Base-by-base conservation (phyloP, 805 yeast genomes). In the Starmerella stellata region DNA sequence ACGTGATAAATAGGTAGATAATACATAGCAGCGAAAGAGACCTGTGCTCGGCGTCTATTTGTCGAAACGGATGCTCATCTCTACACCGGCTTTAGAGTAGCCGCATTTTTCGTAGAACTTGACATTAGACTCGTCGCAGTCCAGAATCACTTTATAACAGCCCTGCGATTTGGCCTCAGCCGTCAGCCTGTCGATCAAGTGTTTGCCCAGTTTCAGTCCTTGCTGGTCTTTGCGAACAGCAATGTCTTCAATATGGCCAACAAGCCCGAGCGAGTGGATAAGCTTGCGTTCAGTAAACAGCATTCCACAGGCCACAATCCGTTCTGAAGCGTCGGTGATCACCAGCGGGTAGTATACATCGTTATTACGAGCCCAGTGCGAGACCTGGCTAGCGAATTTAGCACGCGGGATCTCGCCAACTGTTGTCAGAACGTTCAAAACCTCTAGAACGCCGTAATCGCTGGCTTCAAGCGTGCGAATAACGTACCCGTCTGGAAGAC, bases 241-340 rank as follows among this genome's bases (percentile, higher is more conserved):
- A 44, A 87, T 87, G 55, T 87, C 98, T 53, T 87, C 98, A 45
- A 87, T 78, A 60, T 87, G 96, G 2, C 96, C 96, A 4, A 81
- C 92, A 38, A 67, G 58, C 0, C 93, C 92, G 55, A 90, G 74
- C 30, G 63, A 70, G 58, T 87, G 98, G 45, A 90, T 82, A 45
- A 60, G 54, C 57, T 87, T 87, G 36, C 67, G 68, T 56, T 87
- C 98, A 5, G 90, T 63, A 9, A 90, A 51, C 13, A 87, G 60
- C 55, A 78, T 74, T 0, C 96, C 96, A 0, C 83, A 72, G 3
- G 92, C 95, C 1, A 80, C 93, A 9, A 83, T 71, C 4, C 49
- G 50, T 7, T 67, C 72, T 0, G 56, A 47, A 1, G 52, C 54
- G 47, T 75, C 67, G 9, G 70, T 60, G 36, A 90, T 74, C 4